Percentiles rank a stretch among this genome's conserved stretches.
phyloP scores from a whole-genome alignment of 306 rosid species.

The Neltuma alba region DNA sequence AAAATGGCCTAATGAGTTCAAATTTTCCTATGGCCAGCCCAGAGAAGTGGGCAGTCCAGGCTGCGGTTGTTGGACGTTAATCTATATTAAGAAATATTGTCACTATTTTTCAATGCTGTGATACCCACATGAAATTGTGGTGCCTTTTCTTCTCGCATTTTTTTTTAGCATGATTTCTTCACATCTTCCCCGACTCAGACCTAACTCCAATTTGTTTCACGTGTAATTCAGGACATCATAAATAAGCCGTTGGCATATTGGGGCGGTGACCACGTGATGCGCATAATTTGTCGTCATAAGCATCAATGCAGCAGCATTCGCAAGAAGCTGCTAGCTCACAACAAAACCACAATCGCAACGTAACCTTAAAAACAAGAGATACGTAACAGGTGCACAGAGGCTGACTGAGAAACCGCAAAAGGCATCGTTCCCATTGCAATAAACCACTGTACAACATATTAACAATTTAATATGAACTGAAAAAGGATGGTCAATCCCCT shows the following conservation, averaged over 20 bases:
- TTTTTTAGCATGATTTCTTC: neutral
- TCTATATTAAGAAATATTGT: neutral
- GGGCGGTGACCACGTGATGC: neutral
- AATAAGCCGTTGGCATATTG: neutral
- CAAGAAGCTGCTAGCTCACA: neutral
- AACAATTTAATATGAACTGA: slow-evolving; percentile 56
- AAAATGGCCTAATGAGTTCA: neutral
- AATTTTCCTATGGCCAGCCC: too few species aligned
- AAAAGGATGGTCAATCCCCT: slow-evolving; percentile 49
- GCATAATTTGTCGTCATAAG: neutral
- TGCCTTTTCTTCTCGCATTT: too few species aligned
- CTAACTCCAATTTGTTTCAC: neutral
- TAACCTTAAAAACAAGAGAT: neutral
- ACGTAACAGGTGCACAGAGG: neutral
- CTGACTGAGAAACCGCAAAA: slow-evolving; percentile 62
- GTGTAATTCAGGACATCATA: neutral
- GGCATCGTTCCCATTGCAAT: slow-evolving; percentile 67
- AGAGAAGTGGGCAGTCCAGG: too few species aligned
- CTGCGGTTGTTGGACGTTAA: neutral
- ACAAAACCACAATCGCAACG: neutral
- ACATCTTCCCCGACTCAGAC: too few species aligned
- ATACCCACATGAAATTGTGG: too few species aligned
- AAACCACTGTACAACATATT: slow-evolving; percentile 79
- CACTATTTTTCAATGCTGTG: too few species aligned
- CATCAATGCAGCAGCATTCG: neutral